phyloP scores from a whole-genome alignment of 495 filamentous ascomycete genomes.

The Aspergillus leporis region DNA sequence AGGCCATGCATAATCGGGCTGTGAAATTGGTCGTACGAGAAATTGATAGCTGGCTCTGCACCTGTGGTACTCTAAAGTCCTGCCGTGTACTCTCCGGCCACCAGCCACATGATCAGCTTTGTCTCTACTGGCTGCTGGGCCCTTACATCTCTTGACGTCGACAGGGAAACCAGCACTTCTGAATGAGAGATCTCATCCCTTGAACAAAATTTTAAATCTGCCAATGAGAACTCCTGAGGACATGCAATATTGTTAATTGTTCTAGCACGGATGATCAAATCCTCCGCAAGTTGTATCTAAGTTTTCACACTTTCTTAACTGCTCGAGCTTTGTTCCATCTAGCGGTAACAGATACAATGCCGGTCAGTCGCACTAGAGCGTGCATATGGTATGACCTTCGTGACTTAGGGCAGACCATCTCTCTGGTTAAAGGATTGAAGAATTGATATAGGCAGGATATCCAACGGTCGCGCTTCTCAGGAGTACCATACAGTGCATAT shows the following conservation, averaged over 20 bases:
- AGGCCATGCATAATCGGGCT: background rate
- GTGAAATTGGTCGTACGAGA: conserved; percentile 38
- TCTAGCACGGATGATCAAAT: background rate
- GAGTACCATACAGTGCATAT: too few relatives aligned
- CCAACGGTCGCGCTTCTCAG: background rate
- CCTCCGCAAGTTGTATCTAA: background rate
- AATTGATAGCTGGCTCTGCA: conserved; percentile 50
- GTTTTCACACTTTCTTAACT: too few relatives aligned
- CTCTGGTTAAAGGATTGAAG: too few relatives aligned
- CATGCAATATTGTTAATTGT: conserved; percentile 15
- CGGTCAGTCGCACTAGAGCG: too few relatives aligned
- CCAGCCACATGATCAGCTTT: conserved; percentile 26
- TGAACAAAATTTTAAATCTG: conserved; percentile 51
- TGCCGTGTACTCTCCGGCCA: conserved; percentile 53
- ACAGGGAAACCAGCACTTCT: conserved; percentile 49
- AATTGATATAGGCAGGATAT: too few relatives aligned
- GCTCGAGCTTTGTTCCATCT: too few relatives aligned
- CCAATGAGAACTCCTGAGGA: conserved; percentile 38
- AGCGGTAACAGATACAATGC: too few relatives aligned
- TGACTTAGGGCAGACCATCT: too few relatives aligned
- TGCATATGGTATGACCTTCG: too few relatives aligned
- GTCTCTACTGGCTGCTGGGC: conserved; percentile 15
- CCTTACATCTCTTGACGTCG: conserved; percentile 50
- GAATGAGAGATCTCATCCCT: conserved; percentile 52
- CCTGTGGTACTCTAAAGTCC: conserved; percentile 57